These are phyloP conservation scores for Cladobotryum protrusum DNA, from an alignment of 2,329 filamentous ascomycete species.

Conservation along the genomic window DNA sequence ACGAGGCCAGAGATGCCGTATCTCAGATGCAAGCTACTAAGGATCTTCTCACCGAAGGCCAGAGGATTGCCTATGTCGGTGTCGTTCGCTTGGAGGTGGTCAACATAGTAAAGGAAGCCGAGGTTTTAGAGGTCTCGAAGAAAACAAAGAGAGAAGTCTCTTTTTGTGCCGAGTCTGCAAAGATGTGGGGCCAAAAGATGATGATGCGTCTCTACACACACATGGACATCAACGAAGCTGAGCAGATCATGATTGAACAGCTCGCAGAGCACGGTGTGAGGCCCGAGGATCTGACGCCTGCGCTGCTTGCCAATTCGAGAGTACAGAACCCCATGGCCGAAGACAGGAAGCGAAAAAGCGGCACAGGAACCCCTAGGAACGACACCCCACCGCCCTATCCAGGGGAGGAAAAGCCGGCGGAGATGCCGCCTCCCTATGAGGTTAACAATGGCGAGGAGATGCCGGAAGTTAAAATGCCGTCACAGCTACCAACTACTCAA, in stretches of 20 bases:
- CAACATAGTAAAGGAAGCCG: constrained; percentile 65
- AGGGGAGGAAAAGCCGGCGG: constrained; percentile 41
- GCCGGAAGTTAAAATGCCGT: constrained; percentile 73
- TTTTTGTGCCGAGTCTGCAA: constrained; percentile 67
- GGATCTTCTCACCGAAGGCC: constrained; percentile 87
- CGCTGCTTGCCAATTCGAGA: constrained; percentile 84
- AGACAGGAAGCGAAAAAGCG: constrained; percentile 10
- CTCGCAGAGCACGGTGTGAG: constrained; percentile 86
- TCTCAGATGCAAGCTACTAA: constrained; percentile 95
- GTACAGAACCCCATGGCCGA: constrained; percentile 88
- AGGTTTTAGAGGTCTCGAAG: constrained; percentile 55
- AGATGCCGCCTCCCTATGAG: constrained; percentile 54
- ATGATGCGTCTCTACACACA: constrained; percentile 92
- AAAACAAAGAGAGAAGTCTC: constrained; percentile 66
- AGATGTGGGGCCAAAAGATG: constrained; percentile 98
- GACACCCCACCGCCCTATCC: constrained; percentile 20
- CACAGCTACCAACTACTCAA: constrained; percentile 70
- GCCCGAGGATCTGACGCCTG: constrained; percentile 73
- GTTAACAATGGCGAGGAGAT: constrained; percentile 63
- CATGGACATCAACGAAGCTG: constrained; percentile 88
- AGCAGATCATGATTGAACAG: constrained; percentile 99
- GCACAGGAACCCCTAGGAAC: constrained; percentile 15
- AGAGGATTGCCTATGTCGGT: constrained; percentile 93
- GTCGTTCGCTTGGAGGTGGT: constrained; percentile 76
- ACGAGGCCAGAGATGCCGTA: constrained; percentile 77